A percentile compares a stretch with the other conserved stretches of the same genome.
These are phyloP conservation scores for Xylaria castorea DNA, from an alignment of 495 filamentous ascomycete genomes.

Conservation along the genomic window DNA sequence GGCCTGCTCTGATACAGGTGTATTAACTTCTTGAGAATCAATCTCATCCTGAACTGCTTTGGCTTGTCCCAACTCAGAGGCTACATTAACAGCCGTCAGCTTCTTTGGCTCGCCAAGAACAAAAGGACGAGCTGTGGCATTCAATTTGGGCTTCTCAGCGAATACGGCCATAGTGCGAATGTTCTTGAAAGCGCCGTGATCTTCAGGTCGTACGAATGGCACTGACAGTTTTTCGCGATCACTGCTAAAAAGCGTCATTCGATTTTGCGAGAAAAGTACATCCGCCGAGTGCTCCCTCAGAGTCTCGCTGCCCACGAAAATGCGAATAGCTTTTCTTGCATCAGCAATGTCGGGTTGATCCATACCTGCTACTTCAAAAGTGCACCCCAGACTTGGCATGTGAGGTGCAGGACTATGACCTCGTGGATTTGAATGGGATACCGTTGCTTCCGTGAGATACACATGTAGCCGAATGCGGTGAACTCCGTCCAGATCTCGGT, in stretches of 20 bases:
- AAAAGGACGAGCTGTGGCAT: constrained; percentile 58
- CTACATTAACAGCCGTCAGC: constrained; percentile 29
- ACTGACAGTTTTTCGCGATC: constrained; percentile 88
- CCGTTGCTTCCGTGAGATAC: constrained; percentile 88
- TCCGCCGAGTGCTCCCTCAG: constrained; percentile 88
- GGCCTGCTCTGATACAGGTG: constrained; percentile 42
- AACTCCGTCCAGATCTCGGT: constrained; percentile 64
- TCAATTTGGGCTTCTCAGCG: constrained; percentile 56
- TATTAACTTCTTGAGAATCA: constrained; percentile 31
- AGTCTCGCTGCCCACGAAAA: constrained; percentile 87
- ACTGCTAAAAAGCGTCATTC: constrained; percentile 83
- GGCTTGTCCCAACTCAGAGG: constrained; percentile 28
- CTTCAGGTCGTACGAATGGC: constrained; percentile 92
- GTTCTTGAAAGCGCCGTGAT: constrained; percentile 78
- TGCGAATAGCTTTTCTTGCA: constrained; percentile 67
- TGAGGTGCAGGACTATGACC: constrained; percentile 77
- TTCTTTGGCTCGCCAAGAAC: constrained; percentile 46
- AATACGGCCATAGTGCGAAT: constrained; percentile 66
- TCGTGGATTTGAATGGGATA: constrained; percentile 75
- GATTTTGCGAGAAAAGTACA: constrained; percentile 88
- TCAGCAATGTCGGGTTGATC: constrained; percentile 51
- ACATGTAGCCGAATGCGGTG: constrained; percentile 77
- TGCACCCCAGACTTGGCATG: constrained; percentile 77
- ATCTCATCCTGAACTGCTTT: constrained; percentile 31
- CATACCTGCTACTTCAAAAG: constrained; percentile 73